These are phyloP conservation scores for Fraxinus baroniana DNA, from an alignment of 305 asterid genomes.

Conservation along the genomic window DNA sequence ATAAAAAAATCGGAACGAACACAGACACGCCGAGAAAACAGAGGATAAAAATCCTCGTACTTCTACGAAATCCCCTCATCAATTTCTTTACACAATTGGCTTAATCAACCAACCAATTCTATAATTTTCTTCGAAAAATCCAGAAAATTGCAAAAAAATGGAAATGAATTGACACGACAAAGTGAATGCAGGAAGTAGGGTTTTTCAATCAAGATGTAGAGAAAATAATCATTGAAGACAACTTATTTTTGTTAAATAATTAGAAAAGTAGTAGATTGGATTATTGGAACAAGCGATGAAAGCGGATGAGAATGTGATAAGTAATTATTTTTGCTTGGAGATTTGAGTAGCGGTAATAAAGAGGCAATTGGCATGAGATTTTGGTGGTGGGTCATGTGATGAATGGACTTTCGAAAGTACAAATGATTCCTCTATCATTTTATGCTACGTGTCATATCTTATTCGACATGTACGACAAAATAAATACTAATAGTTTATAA, in stretches of 20 bases:
- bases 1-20: constrained; percentile 56
- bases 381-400: neutral
- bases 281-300: constrained; percentile 30
- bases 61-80: constrained; percentile 59
- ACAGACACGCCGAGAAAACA: constrained; percentile 63
- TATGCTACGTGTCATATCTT: neutral
- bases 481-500: neutral
- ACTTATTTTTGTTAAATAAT: neutral
- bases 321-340: constrained; percentile 13
- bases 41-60: constrained; percentile 86
- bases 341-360: constrained; percentile 34
- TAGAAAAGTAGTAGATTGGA: neutral
- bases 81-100: constrained; percentile 20
- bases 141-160: constrained; percentile 14
- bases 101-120: constrained; percentile 21
- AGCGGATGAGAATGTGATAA: constrained; percentile 33
- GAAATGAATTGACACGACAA: constrained; percentile 6
- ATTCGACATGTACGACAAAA: neutral
- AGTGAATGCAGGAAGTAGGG: constrained; percentile 31
- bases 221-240: constrained; percentile 20
- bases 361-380: constrained; percentile 24
- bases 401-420: neutral
- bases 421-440: neutral
- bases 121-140: constrained; percentile 36
- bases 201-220: constrained; percentile 39